Conservation (phyloP, 768 basidiomycete genomes). For the Lactarius vividus region DNA sequence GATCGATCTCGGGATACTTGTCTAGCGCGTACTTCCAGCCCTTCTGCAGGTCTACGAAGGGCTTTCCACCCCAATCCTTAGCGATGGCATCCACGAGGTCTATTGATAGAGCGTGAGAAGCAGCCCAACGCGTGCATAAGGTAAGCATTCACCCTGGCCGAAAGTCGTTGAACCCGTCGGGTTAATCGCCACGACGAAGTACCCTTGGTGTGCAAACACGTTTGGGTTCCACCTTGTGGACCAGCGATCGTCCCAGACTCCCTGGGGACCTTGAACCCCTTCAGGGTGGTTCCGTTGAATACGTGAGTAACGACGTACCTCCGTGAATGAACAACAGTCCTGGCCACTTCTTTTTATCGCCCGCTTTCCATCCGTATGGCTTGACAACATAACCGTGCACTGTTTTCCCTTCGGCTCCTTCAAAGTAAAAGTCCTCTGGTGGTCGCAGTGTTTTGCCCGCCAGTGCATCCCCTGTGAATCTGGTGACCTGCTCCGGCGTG, state of each 20-base stretch:
- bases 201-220: constrained; percentile 78
- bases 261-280: constrained; percentile 54
- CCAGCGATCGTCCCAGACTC: constrained; percentile 91
- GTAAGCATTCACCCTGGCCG: constrained; percentile 60
- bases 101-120: constrained; percentile 31
- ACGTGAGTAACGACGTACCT: constrained; percentile 36
- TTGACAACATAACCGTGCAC: constrained; percentile 87
- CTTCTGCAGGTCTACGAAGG: constrained; percentile 70
- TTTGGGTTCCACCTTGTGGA: constrained; percentile 88
- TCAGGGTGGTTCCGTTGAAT: neutral
- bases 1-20: constrained; percentile 61
- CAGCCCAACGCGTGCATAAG: neutral
- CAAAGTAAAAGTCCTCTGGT: constrained; percentile 88
- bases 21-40: constrained; percentile 73
- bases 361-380: constrained; percentile 71
- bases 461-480: constrained; percentile 56
- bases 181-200: constrained; percentile 84
- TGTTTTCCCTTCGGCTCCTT: constrained; percentile 67
- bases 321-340: constrained; percentile 80
- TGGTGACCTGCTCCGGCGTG: constrained; percentile 57
- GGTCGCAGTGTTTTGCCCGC: constrained; percentile 53
- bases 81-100: constrained; percentile 80
- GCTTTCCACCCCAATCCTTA: constrained; percentile 84
- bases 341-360: constrained; percentile 67
- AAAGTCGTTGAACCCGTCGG: constrained; percentile 94